phyloP scores from a whole-genome alignment of 495 filamentous ascomycete genomes.

The Trichoderma virens region DNA sequence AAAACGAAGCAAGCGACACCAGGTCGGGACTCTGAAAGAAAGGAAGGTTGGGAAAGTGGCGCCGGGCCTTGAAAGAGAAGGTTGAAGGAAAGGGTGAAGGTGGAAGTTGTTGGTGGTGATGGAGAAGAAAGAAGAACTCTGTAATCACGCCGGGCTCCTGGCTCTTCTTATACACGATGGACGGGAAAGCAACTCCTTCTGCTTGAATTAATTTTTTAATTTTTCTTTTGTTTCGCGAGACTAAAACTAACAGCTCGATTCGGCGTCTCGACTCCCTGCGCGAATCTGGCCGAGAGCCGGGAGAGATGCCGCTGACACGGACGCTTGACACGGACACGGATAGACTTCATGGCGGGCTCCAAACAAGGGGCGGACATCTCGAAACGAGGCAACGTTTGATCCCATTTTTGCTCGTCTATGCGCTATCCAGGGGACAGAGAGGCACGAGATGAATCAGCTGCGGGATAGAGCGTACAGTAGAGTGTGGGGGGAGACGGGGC shows the following conservation, averaged over 20 bases:
- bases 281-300: background rate
- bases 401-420: background rate
- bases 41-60: slow-evolving; percentile 1
- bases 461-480: background rate
- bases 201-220: background rate
- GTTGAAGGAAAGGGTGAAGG: background rate
- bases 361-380: background rate
- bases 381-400: slow-evolving; percentile 2
- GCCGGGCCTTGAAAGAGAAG: background rate
- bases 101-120: background rate
- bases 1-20: slow-evolving; percentile 7
- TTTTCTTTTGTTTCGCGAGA: background rate
- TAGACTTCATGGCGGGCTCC: background rate
- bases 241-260: background rate
- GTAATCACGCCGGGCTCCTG: background rate
- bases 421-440: background rate
- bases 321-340: too few relatives aligned
- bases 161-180: background rate
- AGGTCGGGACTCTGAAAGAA: slow-evolving; percentile 5
- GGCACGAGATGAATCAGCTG: background rate
- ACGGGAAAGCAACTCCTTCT: background rate
- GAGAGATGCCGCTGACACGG: background rate
- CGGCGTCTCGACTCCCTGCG: background rate
- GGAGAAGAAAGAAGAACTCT: background rate
- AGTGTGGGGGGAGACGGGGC: background rate